Base-by-base conservation (phyloP, 2,329 filamentous ascomycete species). In the Sporothrix phasma region DNA sequence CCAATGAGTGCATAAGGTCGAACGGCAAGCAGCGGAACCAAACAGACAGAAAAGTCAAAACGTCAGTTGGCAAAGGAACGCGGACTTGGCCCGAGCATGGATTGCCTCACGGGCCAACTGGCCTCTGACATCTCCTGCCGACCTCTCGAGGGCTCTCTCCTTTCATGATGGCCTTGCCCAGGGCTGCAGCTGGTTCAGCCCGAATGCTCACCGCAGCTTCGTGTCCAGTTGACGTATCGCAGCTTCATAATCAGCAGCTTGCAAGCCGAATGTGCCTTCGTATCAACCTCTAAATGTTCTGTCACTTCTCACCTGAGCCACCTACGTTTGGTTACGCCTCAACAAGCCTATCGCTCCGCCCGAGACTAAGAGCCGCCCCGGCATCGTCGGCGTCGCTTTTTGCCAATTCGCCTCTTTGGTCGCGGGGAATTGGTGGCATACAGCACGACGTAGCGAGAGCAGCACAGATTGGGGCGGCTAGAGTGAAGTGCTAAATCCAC, bases 361-460 rank as follows among this genome's bases (percentile, higher is more conserved):
- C 51, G n/a, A 1, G 51, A 13, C 31, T 29, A 51, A 31, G 26
- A 22, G 41, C 56, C n/a, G 58, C 26, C 11, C 58, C 54, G 58
- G 58, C 37, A 61, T 61, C 58, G 26, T 61, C 58, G 58, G 58
- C 31, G 41, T 61, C 26, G 45, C 41, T 45, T 59, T 24, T 24
- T 58, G 22, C 37, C 6, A 10, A 41, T 13, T 41, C 53, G 53
- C 34, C 34, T 10, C 34, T n/a, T 17, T 37, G 46, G 3, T 19
- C 47, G 47, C 47, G 47, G 24, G 15, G 47, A 15, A n/a, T 51
- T 51, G 49, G 31, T n/a, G n/a, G n/a, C n/a, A 34, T 5, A 34
- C 31, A 5, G 31, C 31, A 11, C 29, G 17, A n/a, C 37, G 49
- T 29, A 37, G 37, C 11, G 34, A 17, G 22, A 3, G 13, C 11